Percentiles rank a stretch among this genome's conserved stretches.
Evolutionary conservation across 2,329 filamentous ascomycete species (phyloP).

Genomic region (Penicillium sp.): DNA sequence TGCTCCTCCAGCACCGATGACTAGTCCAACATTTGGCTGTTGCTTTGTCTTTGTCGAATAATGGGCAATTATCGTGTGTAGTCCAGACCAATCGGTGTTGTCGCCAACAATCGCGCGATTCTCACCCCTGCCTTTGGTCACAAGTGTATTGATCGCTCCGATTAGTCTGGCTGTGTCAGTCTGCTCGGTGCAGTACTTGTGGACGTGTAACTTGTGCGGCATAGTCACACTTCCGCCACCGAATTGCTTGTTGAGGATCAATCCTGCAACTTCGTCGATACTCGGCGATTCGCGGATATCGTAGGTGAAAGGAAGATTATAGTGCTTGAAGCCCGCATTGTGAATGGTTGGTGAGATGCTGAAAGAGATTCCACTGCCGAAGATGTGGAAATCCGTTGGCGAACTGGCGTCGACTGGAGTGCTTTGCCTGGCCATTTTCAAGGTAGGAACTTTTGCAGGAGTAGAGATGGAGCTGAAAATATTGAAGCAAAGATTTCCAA

Average conservation of each 20-base stretch:
- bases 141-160: constrained; percentile 33
- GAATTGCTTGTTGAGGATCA: constrained; percentile 30
- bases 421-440: neutral
- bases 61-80: constrained; percentile 32
- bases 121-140: constrained; percentile 11
- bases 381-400: constrained; percentile 14
- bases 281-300: constrained; percentile 29
- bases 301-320: constrained; percentile 7
- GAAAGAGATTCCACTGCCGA: constrained; percentile 18
- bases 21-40: constrained; percentile 29
- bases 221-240: constrained; percentile 43
- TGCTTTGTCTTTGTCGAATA: constrained; percentile 7
- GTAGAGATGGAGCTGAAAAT: neutral
- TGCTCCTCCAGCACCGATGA: constrained; percentile 46
- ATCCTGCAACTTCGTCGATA: constrained; percentile 31
- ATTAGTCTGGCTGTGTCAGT: constrained; percentile 38
- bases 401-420: neutral
- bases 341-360: constrained; percentile 19
- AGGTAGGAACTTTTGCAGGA: neutral
- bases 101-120: constrained; percentile 34
- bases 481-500: too few relatives aligned
- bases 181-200: constrained; percentile 35
- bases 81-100: constrained; percentile 48
- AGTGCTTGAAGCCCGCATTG: constrained; percentile 14
- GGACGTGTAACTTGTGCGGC: constrained; percentile 48